phyloP scores from a whole-genome alignment of 2,329 filamentous ascomycete species.

The Trichophyton verrucosum region DNA sequence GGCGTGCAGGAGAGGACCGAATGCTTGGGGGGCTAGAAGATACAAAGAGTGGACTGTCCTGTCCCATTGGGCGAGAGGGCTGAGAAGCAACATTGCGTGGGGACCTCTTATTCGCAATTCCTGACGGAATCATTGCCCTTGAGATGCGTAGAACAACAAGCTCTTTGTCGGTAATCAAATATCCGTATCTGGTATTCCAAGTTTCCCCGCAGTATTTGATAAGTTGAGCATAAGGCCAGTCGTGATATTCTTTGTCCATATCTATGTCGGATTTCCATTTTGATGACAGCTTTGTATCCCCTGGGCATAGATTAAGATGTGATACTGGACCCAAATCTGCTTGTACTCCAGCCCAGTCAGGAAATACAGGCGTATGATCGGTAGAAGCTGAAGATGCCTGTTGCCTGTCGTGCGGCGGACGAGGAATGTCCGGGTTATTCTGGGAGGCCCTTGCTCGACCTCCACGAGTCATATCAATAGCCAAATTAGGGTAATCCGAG shows the following conservation, averaged over 20 bases:
- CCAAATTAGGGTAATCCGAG: neutral
- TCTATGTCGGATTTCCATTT: neutral
- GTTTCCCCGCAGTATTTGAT: neutral
- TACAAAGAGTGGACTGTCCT: neutral
- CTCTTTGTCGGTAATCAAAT: constrained; percentile 9
- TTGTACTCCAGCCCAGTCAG: neutral
- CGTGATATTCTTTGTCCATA: neutral
- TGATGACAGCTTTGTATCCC: neutral
- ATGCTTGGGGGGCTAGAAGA: neutral
- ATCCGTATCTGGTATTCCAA: constrained; percentile 8
- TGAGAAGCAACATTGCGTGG: neutral
- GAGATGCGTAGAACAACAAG: constrained; percentile 8
- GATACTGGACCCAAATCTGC: neutral
- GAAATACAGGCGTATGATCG: neutral
- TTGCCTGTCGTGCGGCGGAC: neutral
- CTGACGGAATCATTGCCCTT: constrained; percentile 1
- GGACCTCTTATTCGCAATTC: constrained; percentile 3
- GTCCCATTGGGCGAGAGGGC: neutral
- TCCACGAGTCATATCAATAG: constrained; percentile 9
- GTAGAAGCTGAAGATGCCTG: neutral
- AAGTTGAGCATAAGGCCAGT: neutral
- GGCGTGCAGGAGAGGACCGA: neutral
- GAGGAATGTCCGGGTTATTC: neutral
- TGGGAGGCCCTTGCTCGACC: neutral
- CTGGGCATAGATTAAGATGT: neutral